Evolutionary conservation across 441 rosid species (phyloP), one percentile per base, ranked within the genome.

Genomic region (Brassica balearica): DNA sequence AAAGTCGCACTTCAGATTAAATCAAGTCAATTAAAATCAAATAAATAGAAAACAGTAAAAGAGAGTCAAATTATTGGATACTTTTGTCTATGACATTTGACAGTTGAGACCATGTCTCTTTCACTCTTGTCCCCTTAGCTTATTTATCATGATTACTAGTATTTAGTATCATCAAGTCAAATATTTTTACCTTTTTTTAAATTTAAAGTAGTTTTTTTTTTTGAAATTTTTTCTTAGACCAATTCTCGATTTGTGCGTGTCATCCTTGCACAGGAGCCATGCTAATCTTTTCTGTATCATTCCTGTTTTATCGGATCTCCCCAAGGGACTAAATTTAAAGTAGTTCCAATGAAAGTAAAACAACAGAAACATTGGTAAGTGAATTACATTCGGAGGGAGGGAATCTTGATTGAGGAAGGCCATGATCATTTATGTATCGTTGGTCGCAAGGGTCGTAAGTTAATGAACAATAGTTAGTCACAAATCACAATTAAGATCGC

Each of bases 41-140:
- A 36, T 14, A n/a, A 8, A 2, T 43, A 46, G 55, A 32, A 32
- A 58, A 56, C 25, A 8, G 41, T 32, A 74, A 79, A 79, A 41
- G 65, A 73, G 66, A 73, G 74, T 79, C 77, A 73, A 72, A 79
- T 74, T 17, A 79, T 74, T 79, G 78, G 82, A 79, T 79, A 73
- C 82, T 68, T 67, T 74, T 79, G 82, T 79, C 75, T 25, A 41
- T 68, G 71, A 62, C 23, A 74, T 25, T 41, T 43, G 70, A 61
- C 20, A 73, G 22, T 0, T 0, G 82, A 79, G 82, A 79, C 82
- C 78, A 68, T 62, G 75, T 79, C 82, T 74, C 78, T 79, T 69
- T 79, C 82, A 79, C 82, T 68, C 82, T 74, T 79, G 82, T 74
- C 75, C 75, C 78, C 75, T 73, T 15, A 19, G 20, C 74, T 53